These are phyloP conservation scores for Pythium sp. DNA, from an alignment of 352 stramenopile species.

Conservation along the genomic window DNA sequence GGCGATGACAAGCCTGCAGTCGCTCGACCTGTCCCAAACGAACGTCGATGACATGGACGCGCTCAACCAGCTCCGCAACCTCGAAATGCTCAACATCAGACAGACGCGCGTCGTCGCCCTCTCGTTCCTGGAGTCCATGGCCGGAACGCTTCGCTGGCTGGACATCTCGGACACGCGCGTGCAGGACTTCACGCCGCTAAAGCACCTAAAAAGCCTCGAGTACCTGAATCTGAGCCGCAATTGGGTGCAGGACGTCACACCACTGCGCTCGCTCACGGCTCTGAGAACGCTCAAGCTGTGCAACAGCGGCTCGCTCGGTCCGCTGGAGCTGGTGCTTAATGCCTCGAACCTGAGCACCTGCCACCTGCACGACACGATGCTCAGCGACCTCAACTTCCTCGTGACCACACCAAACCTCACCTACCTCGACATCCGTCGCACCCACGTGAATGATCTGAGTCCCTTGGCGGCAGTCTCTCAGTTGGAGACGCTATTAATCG, in stretches of 20 bases:
- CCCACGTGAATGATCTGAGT: constrained; percentile 30
- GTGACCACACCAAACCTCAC: constrained; percentile 18
- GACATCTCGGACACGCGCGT: constrained; percentile 44
- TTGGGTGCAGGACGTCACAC: constrained; percentile 32
- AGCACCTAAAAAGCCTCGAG: constrained; percentile 22
- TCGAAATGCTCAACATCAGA: constrained; percentile 22
- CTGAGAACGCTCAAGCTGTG: constrained; percentile 35
- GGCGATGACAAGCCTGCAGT: constrained; percentile 13
- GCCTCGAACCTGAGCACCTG: constrained; percentile 27
- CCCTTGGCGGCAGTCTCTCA: constrained; percentile 27
- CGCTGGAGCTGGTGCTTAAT: constrained; percentile 27
- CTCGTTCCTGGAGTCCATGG: constrained; percentile 25
- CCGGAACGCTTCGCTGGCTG: constrained; percentile 24
- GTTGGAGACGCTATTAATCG: constrained; percentile 42
- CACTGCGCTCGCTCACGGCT: constrained; percentile 26
- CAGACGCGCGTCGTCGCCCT: constrained; percentile 32
- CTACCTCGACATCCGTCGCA: constrained; percentile 47
- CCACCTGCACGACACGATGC: constrained; percentile 41
- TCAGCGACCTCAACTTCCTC: constrained; percentile 38
- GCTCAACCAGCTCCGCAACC: constrained; percentile 17
- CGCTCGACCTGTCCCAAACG: constrained; percentile 33
- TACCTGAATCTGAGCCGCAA: constrained; percentile 48
- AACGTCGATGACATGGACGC: constrained; percentile 21
- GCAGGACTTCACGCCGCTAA: constrained; percentile 33
- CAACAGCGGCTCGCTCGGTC: constrained; percentile 32